Percentiles rank a stretch among this genome's conserved stretches.
phyloP scores from a whole-genome alignment of 345 rosid genomes.

The Boechera retrofracta region DNA sequence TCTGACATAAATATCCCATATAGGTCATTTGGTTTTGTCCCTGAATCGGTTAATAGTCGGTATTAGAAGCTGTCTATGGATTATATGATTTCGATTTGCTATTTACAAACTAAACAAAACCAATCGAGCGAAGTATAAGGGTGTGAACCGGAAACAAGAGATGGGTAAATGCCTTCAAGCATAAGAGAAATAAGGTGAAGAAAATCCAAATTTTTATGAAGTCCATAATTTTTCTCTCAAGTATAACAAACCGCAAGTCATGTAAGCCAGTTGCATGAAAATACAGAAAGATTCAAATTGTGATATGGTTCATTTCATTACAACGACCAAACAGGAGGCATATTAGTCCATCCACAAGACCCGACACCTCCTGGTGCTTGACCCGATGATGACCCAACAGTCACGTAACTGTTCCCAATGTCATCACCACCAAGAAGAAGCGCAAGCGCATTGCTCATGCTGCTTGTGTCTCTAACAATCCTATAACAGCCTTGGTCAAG shows the following conservation, averaged over 20 bases:
- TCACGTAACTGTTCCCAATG: slow-evolving; percentile 60
- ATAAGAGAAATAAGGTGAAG: background rate
- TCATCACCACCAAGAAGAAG: slow-evolving; percentile 79
- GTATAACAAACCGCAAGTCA: slow-evolving; percentile 33
- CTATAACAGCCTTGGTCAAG: slow-evolving; percentile 60
- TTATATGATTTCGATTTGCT: background rate
- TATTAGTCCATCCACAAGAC: slow-evolving; percentile 82
- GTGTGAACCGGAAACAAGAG: background rate
- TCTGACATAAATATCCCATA: background rate
- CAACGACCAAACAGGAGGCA: slow-evolving; percentile 73
- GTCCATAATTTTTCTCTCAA: slow-evolving; percentile 23
- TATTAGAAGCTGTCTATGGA: background rate
- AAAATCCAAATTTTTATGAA: background rate
- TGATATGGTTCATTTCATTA: slow-evolving; percentile 34
- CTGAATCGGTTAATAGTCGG: background rate
- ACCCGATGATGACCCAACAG: slow-evolving; percentile 59
- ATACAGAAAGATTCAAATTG: slow-evolving; percentile 29
- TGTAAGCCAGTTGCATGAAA: slow-evolving; percentile 26
- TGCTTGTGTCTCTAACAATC: slow-evolving; percentile 56
- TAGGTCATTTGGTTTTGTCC: no score
- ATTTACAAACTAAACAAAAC: background rate
- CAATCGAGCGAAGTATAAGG: background rate
- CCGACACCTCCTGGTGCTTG: slow-evolving; percentile 57
- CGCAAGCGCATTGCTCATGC: slow-evolving; percentile 67
- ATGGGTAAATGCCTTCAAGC: background rate